Evolutionary conservation across 352 stramenopile species (phyloP).

Genomic region (Phytophthora hibernalis): DNA sequence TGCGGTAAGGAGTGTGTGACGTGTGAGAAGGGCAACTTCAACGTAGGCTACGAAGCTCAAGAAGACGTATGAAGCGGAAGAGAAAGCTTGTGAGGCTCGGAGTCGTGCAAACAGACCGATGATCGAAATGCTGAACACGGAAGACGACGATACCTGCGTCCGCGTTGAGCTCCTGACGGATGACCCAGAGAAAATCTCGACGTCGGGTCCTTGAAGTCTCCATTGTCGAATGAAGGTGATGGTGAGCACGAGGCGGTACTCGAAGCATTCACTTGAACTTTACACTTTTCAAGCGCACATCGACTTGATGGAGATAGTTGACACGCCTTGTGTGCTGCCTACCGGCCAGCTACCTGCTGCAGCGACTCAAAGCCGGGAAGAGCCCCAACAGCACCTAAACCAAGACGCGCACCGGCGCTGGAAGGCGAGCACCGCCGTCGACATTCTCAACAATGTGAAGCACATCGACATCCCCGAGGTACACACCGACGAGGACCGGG

Average conservation of each 20-base stretch:
- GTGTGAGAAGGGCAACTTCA: background rate
- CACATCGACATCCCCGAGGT: constrained; percentile 47
- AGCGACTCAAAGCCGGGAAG: constrained; percentile 1
- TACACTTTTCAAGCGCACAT: constrained; percentile 9
- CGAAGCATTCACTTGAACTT: background rate
- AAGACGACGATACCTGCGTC: too few species aligned
- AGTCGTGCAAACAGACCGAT: too few species aligned
- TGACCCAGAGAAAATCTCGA: background rate
- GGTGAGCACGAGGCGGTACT: constrained; percentile 14
- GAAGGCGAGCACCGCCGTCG: constrained; percentile 19
- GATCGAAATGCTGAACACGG: too few species aligned
- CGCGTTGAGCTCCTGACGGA: too few species aligned
- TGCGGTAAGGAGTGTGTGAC: background rate
- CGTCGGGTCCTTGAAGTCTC: background rate
- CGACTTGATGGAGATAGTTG: constrained; percentile 12
- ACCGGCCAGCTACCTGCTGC: background rate
- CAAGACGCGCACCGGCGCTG: constrained; percentile 42
- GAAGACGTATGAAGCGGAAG: background rate
- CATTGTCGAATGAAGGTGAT: constrained; percentile 1
- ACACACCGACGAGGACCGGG: constrained; percentile 11
- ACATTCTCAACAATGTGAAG: constrained; percentile 48
- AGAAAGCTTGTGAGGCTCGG: too few species aligned
- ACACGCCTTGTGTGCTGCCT: constrained; percentile 6
- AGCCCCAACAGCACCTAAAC: constrained; percentile 10
- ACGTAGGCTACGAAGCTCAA: background rate